A percentile compares a stretch with the other conserved stretches of the same genome.
Conservation (phyloP, 257 asterid genomes). For the Nemophila menziesii region DNA sequence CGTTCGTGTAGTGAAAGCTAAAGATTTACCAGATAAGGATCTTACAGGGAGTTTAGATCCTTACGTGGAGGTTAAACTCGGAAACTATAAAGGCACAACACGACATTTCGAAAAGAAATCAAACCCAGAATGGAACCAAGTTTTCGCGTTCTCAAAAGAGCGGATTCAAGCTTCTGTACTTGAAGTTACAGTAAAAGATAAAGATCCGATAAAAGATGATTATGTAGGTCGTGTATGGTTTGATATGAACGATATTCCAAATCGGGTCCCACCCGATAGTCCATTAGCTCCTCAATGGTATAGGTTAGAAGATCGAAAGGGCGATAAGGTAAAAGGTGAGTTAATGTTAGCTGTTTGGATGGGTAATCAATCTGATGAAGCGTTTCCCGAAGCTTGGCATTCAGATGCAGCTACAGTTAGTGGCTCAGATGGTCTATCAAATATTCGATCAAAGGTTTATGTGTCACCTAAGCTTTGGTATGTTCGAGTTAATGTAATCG, state of each 20-base stretch:
- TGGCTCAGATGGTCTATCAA: conserved; percentile 47
- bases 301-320: conserved; percentile 43
- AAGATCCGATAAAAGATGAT: conserved; percentile 54
- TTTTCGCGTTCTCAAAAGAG: conserved; percentile 64
- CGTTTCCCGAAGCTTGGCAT: conserved; percentile 67
- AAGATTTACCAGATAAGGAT: conserved; percentile 53
- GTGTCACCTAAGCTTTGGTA: conserved; percentile 72
- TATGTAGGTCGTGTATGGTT: conserved; percentile 44
- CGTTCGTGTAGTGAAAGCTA: conserved; percentile 62
- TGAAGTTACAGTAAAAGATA: conserved; percentile 57
- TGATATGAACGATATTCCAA: conserved; percentile 52
- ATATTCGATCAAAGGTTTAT: conserved; percentile 51
- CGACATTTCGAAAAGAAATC: conserved; percentile 58
- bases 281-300: conserved; percentile 75
- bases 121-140: conserved; percentile 63
- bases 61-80: conserved; percentile 52
- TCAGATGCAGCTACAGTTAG: conserved; percentile 54
- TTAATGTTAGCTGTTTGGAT: conserved; percentile 76
- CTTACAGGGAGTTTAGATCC: conserved; percentile 58
- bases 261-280: conserved; percentile 59
- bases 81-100: conserved; percentile 56
- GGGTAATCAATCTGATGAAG: conserved; percentile 77
- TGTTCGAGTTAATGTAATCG: conserved; percentile 56
- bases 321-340: conserved; percentile 48
- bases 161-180: conserved; percentile 48